A percentile compares a stretch with the other conserved stretches of the same genome.
Conservation (phyloP, 2,329 filamentous ascomycete genomes). For the Alternaria panax region DNA sequence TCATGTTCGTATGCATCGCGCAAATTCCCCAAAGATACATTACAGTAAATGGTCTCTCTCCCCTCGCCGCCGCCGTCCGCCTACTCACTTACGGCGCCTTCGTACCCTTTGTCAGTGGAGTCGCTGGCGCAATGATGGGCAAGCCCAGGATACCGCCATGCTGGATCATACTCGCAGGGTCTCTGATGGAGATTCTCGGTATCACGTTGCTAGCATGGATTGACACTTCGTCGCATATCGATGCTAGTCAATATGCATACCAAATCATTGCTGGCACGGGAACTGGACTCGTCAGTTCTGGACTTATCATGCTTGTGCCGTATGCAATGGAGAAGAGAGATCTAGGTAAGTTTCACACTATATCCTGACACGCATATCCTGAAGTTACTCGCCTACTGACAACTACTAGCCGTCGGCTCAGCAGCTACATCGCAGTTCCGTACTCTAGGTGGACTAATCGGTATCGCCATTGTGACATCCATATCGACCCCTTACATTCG, state of each 20-base stretch:
- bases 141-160: constrained; percentile 9
- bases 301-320: constrained; percentile 17
- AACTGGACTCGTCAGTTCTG: constrained; percentile 12
- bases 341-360: constrained; percentile 9
- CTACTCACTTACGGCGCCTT: constrained; percentile 25
- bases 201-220: constrained; percentile 5
- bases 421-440: constrained; percentile 20
- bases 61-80: constrained; percentile 16
- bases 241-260: constrained; percentile 19
- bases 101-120: constrained; percentile 13
- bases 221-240: not conserved
- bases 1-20: constrained; percentile 17
- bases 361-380: not conserved
- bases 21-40: constrained; percentile 30
- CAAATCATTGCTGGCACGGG: constrained; percentile 23
- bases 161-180: constrained; percentile 15
- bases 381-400: not conserved
- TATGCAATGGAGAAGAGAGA: constrained; percentile 20
- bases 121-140: constrained; percentile 13
- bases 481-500: constrained; percentile 19
- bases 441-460: constrained; percentile 16
- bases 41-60: constrained; percentile 15
- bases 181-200: constrained; percentile 17
- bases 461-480: constrained; percentile 15
- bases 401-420: constrained; percentile 13